Base-by-base conservation (phyloP, 2,329 filamentous ascomycete species). In the Cordyceps tenuipes region DNA sequence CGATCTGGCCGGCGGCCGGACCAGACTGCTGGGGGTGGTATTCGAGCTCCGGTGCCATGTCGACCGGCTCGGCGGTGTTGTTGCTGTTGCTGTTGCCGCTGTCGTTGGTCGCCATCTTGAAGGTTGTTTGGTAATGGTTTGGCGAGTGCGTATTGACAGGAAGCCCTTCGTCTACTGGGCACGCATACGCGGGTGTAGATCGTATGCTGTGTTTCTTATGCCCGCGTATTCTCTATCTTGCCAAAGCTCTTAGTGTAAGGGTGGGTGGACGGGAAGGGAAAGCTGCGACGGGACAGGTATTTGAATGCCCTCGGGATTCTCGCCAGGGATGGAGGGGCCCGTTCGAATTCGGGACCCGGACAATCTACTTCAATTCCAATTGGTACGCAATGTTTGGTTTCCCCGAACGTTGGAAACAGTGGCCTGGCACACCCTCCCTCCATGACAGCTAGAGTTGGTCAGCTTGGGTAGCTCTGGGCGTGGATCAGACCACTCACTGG, bases 371-470 rank as follows among this genome's bases (percentile, higher is more conserved):
- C 17, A 9, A 36, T 46, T 6, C 7, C 15, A 57, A 57, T 57
- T 15, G 23, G 19, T 39, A 44, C 21, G 55, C 29, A 17, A 39
- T 21, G 21, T 19, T 44, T 57, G 21, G 55, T 50, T 44, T 23
- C 46, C 8, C 55, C 55, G 47, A 34, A 58, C 46, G 15, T 55
- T 39, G 31, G 39, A 4, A 2, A 41, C 39, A 49, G 26, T 19
- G 43, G 53, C n/a, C n/a, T n/a, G n/a, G n/a, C n/a, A n/a, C n/a
- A n/a, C n/a, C 23, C 39, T 26, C 46, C 31, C 44, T 50, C 55
- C 55, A 58, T 58, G 55, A 58, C 55, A 58, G 48, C 46, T 58
- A 50, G 36, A 57, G 55, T 50, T 44, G 21, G 23, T 49, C 46
- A 23, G 34, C 47, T 31, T 41, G 36, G 55, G 17, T 50, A 51